Base-by-base conservation (phyloP, 202 grass and related monocot species). In the Cymbopogon flexuosus region DNA sequence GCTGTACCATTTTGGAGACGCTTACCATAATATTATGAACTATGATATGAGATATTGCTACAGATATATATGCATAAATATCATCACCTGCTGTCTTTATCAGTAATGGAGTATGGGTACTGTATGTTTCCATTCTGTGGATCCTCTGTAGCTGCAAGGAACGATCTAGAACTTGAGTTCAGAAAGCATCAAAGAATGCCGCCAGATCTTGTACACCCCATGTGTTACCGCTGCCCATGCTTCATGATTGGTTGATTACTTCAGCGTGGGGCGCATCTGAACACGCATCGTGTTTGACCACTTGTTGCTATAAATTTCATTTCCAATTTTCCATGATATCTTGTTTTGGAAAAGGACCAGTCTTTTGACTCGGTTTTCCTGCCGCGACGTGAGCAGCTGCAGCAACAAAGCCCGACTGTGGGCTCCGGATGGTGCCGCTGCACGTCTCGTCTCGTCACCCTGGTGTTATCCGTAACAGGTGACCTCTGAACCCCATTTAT, bases 1-100 rank as follows among this genome's bases (percentile, higher is more conserved):
- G 60, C 51, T 86, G 83, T 86, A 89, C 68, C 83, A 79, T 75
- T 89, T 79, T 64, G 79, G 15, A 79, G 79, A 86, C 84, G 35
- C 75, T 79, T 71, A 90, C 79, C 63, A 41, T 83, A 46, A 79
- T 73, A 79, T 79, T 73, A 79, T 79, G 83, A 47, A 83, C 79
- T 74, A 69, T 60, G 74, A 27, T 59, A 63, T 63, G 27, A 73
- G 74, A 78, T 83, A n/a, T n/a, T 54, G 42, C 51, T 75, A 51
- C 15, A 39, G 37, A 70, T 80, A 70, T 76, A 73, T 76, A 73
- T 84, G 39, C 62, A 70, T 61, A 27, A 60, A 73, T 51, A 33
- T 54, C 65, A 33, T 54, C 65, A 19, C n/a, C 67, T 40, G 6
- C 16, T 34, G 13, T 65, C 65, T 62, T 16, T 33, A 30, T 36